Base-by-base conservation (phyloP, 2,329 filamentous ascomycete species). In the Aspergillus latus region DNA sequence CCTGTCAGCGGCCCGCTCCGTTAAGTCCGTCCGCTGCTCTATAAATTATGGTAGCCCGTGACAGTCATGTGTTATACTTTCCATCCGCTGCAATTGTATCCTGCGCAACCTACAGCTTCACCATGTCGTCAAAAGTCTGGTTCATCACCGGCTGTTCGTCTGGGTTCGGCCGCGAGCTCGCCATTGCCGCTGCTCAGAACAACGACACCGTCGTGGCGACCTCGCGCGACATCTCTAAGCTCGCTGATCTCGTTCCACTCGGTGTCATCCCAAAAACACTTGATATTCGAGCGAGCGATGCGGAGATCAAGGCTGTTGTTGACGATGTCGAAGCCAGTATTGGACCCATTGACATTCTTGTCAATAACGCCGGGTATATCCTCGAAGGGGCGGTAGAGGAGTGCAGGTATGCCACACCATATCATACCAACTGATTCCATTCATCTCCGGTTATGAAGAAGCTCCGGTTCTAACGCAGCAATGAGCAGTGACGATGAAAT, bases 301-400 rank as follows among this genome's bases (percentile, higher is more conserved):
- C 28, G 2, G 11, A 9, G 1, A 5, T 47, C 2, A 2, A 47
- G 6, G 9, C 2, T 4, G 13, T 21, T 5, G 30, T 16, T 5
- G n/a, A 7, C n/a, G 44, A 32, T 2, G 44, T 16, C 4, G 5
- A 5, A 2, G 2, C n/a, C 0, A 6, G 7, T 5, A 5, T 82
- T 32, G 54, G 54, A 7, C 26, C 2, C 1, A 21, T 56, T 5
- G 79, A 80, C 45, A 76, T 80, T 43, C 73, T 82, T 13, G 65
- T 82, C 58, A 82, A 81, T 28, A 74, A 78, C 0, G 79, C 78
- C 0, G 80, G 77, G 0, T 68, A 68, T 46, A 32, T 63, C 65
- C 5, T 62, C 3, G 54, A 56, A 30, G 65, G 68, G 6, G 15
- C 16, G 13, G 54, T 64, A 4, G 73, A 75, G 56, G 65, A 68